Base-by-base conservation (phyloP, 768 basidiomycete species). In the Boletus reticulatus region DNA sequence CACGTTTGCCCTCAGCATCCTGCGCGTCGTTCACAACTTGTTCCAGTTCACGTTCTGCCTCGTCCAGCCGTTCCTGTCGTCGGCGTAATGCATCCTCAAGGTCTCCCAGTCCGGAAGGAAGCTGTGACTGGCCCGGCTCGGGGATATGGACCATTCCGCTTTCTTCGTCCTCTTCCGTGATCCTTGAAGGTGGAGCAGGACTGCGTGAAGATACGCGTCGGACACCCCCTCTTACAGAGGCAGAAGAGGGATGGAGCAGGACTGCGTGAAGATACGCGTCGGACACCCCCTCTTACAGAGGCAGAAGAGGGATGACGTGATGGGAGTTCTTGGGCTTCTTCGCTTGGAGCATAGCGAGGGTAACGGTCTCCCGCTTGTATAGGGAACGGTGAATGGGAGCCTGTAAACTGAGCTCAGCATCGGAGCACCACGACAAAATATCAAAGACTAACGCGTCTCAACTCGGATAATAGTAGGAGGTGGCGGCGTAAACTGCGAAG, bases 1-100 rank as follows among this genome's bases (percentile, higher is more conserved):
- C 89, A 11, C 89, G 81, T 44, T 74, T 75, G 24, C 82, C 78
- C 62, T 92, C 90, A 1, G 80, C 81, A 48, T 82, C 81, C 36
- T 80, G 78, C 0, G 83, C 80, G 3, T 77, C 76, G 9, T 75
- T 73, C 10, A 77, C 74, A 6, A 80, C 73, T 31, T 80, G 73
- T 4, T 76, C 73, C 13, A 90, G 65, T 20, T 77, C 76, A 19
- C 73, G 69, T 48, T 84, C 82, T 19, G 82, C 76, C 0, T 82
- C 84, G 11, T 78, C 78, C 24, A 91, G 75, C 19, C 82, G 82
- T 52, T 83, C 78, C 1, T 82, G 70, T 11, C 80, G 80, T 32
- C 64, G 73, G 14, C 70, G 70, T 48, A 80, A 64, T 44, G 80
- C 79, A 34, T 83, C 78, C 50, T 82, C 80, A 24, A 71, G 68